Conservation (phyloP, 495 filamentous ascomycete genomes). For the Penicillium silybi region DNA sequence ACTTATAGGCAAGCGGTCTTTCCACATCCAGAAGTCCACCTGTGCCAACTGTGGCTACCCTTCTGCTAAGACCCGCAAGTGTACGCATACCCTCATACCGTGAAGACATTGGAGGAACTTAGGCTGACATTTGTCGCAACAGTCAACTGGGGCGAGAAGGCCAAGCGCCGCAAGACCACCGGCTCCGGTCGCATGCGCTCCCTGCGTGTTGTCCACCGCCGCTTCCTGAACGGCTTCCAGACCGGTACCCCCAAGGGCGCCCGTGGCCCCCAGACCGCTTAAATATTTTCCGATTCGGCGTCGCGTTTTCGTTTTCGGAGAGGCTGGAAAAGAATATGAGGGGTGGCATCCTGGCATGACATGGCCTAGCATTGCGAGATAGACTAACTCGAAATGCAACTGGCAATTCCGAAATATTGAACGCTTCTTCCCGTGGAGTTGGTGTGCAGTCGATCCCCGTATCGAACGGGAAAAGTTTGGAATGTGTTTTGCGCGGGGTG, state of each 20-base stretch:
- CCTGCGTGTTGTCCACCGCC: constrained; percentile 83
- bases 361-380: constrained; percentile 42
- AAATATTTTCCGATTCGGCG: constrained; percentile 36
- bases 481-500: constrained; percentile 17
- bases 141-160: constrained; percentile 99
- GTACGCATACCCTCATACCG: constrained; percentile 60
- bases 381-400: constrained; percentile 34
- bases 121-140: constrained; percentile 34
- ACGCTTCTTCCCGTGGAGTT: constrained; percentile 40
- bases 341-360: constrained; percentile 39
- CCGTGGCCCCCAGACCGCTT: constrained; percentile 56
- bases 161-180: constrained; percentile 98
- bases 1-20: constrained; percentile 76
- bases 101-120: constrained; percentile 9
- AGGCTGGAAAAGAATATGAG: constrained; percentile 39
- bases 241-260: constrained; percentile 82
- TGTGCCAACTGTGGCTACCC: constrained; percentile 98
- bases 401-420: constrained; percentile 38
- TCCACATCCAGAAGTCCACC: constrained; percentile 99
- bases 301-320: constrained; percentile 45
- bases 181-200: constrained; percentile 90
- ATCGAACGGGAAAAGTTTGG: constrained; percentile 18
- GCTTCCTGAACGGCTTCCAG: constrained; percentile 96
- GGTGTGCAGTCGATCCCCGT: constrained; percentile 33
- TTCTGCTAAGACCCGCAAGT: constrained; percentile 93